Evolutionary conservation across 208 protist species (phyloP).

Genomic region (Leishmania mexicana): DNA sequence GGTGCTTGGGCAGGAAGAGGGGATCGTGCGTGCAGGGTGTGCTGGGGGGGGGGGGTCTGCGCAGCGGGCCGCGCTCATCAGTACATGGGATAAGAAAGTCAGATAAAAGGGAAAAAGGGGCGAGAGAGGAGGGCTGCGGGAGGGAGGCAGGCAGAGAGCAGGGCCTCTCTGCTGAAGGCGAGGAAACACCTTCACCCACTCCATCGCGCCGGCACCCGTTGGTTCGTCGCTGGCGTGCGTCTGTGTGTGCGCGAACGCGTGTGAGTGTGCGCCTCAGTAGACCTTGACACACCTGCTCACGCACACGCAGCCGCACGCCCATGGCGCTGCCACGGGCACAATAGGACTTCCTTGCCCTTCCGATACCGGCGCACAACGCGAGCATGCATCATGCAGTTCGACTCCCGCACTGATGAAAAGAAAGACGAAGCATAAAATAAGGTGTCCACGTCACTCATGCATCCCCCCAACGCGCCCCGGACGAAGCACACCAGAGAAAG

Average conservation of each 20-base stretch:
- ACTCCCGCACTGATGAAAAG: not conserved
- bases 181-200: not conserved
- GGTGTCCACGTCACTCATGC: not conserved
- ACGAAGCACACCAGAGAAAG: not conserved
- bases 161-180: not conserved
- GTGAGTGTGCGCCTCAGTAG: not conserved
- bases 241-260: not conserved
- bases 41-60: not conserved
- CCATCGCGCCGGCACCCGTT: not conserved
- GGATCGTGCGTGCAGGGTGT: not conserved
- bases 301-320: not conserved
- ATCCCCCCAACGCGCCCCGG: no score
- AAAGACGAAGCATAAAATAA: not conserved
- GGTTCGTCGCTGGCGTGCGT: not conserved
- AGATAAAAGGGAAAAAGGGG: conserved; percentile 4
- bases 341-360: not conserved
- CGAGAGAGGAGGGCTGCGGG: not conserved
- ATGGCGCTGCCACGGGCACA: not conserved
- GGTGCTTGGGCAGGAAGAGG: not conserved
- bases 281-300: not conserved
- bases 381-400: not conserved
- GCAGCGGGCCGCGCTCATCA: not conserved
- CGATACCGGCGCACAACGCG: not conserved
- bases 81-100: not conserved
- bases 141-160: not conserved